Base-by-base conservation (phyloP, 768 basidiomycete genomes). In the Leccinum pellstonianum region DNA sequence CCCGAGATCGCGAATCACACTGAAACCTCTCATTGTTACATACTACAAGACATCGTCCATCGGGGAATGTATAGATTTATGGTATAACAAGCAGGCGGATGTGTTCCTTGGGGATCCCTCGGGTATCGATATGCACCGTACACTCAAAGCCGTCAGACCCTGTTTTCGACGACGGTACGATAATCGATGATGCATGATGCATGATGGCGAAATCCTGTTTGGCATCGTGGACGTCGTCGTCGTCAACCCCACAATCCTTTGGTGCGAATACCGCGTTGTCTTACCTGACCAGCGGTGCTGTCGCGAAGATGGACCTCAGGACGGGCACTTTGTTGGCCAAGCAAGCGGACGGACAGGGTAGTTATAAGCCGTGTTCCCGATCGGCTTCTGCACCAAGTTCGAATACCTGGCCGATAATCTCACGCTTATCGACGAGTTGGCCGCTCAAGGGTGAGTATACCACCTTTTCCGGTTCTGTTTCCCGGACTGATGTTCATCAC, bases 221-320 rank as follows among this genome's bases (percentile, higher is more conserved):
- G 25, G 25, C 5, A 25, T 25, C 25, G 25, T 25, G 25, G 2
- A 31, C 66, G 68, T 82, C 66, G 68, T 66, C 54, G 54, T 69
- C 57, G 1, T 37, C 37, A 37, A 62, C 52, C 17, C 12, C 52
- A 9, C 81, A 83, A 54, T 75, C 62, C 10, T 87, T 83, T 64
- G 70, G 64, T 10, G 68, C 82, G 1, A 73, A 71, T 1, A 76
- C 80, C 3, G 62, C 75, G n/a, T 70, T 89, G 54, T 78, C 78
- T 12, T 84, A 76, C 64, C 68, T 86, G 48, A 72, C 68, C 8
- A 80, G 77, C 54, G 77, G 83, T 4, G 75, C 78, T 12, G 84
- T 80, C 11, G 83, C 83, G 1, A 86, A 86, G 64, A 83, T 85
- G 79, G 84, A 86, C 66, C 72, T 81, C 59, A 75, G 83, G 51